A percentile compares a stretch with the other conserved stretches of the same genome.
Conservation (phyloP, 2,329 filamentous ascomycete genomes). For the Penicillium sp. region DNA sequence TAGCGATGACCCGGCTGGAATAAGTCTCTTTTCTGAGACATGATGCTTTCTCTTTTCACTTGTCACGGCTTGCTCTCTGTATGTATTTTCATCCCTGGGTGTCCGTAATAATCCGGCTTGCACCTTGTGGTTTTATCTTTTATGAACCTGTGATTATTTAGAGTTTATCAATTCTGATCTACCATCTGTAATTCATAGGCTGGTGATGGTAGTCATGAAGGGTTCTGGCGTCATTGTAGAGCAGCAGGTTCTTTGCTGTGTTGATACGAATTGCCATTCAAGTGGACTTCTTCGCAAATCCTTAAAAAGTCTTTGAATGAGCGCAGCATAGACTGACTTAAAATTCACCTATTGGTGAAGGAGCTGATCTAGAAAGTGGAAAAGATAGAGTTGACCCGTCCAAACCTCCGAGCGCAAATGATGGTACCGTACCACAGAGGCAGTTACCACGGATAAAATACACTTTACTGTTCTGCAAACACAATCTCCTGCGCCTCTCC, state of each 20-base stretch:
- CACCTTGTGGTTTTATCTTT: conserved; percentile 13
- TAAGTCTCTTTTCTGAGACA: neutral
- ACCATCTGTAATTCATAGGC: neutral
- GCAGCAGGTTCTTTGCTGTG: neutral
- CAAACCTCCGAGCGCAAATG: neutral
- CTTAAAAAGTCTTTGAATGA: too few relatives aligned
- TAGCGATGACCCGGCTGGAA: neutral
- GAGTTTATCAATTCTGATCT: neutral
- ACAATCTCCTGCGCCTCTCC: neutral
- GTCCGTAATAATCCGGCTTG: conserved; percentile 10
- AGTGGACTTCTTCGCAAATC: neutral
- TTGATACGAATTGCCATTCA: neutral
- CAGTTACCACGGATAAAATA: neutral
- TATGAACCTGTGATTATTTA: conserved; percentile 9
- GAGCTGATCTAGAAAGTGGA: too few relatives aligned
- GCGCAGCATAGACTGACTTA: too few relatives aligned
- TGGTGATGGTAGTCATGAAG: conserved; percentile 7
- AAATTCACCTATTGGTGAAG: too few relatives aligned
- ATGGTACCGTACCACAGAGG: neutral
- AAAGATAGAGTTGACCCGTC: too few relatives aligned
- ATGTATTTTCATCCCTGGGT: conserved; percentile 20
- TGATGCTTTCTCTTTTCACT: conserved; percentile 3
- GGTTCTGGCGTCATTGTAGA: conserved; percentile 19
- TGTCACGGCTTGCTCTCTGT: conserved; percentile 19
- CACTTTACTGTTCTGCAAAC: neutral